Conservation (phyloP, 2,329 filamentous ascomycete genomes). For the Sclerotinia trifoliorum region DNA sequence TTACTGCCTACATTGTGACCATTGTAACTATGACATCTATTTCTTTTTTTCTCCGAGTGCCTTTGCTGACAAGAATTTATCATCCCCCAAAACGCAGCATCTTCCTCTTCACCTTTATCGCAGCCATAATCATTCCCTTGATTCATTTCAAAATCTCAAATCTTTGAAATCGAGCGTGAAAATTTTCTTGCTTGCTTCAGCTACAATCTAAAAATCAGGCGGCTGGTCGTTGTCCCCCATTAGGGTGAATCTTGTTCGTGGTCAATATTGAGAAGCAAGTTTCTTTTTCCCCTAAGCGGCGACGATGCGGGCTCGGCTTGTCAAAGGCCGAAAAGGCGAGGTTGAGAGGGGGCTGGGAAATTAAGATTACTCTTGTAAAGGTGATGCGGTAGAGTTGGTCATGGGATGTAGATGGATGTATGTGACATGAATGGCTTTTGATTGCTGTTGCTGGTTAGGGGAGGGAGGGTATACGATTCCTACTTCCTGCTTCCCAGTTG, state of each 20-base stretch:
- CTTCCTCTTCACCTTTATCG: neutral
- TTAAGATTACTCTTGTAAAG: neutral
- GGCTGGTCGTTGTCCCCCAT: neutral
- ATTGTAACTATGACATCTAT: neutral
- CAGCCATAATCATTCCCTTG: neutral
- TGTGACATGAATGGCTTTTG: neutral
- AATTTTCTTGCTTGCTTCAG: neutral
- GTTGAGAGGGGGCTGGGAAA: neutral
- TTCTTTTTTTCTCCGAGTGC: neutral
- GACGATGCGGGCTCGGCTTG: neutral
- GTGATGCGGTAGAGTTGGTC: neutral
- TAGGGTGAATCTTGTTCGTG: neutral
- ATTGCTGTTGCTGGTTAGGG: too few relatives aligned
- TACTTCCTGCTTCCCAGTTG: neutral
- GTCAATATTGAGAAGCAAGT: neutral
- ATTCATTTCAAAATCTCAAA: neutral
- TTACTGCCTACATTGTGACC: neutral
- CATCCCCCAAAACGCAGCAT: neutral
- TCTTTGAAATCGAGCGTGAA: neutral
- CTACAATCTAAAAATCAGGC: neutral
- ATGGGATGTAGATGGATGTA: neutral
- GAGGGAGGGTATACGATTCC: neutral
- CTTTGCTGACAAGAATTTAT: neutral
- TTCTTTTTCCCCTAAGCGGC: neutral
- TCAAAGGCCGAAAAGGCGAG: neutral